Conservation (phyloP, 2,329 filamentous ascomycete genomes). For the Colletotrichum sp. region DNA sequence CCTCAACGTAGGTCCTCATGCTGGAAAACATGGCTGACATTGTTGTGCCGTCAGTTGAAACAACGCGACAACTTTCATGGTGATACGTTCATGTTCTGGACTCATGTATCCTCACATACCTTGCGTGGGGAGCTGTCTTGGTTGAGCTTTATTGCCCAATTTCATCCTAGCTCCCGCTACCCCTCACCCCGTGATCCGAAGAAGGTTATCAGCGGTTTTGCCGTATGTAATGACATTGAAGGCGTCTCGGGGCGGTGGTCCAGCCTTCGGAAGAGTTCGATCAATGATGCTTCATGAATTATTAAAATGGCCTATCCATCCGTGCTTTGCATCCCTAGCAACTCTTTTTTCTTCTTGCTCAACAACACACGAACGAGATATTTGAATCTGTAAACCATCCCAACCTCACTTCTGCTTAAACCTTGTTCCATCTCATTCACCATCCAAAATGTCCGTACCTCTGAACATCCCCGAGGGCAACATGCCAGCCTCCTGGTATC, state of each 20-base stretch:
- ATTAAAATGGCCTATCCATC: background rate
- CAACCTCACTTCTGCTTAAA: background rate
- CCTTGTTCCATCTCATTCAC: background rate
- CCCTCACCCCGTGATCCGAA: background rate
- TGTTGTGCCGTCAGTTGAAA: background rate
- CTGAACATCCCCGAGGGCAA: constrained; percentile 2
- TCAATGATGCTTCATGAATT: background rate
- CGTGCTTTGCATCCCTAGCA: background rate
- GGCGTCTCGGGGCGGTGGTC: background rate
- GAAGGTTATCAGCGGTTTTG: rapidly evolving
- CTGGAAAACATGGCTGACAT: background rate
- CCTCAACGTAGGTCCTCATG: background rate
- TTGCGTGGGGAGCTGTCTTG: background rate
- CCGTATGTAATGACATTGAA: rapidly evolving
- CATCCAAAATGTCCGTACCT: background rate
- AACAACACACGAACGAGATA: background rate
- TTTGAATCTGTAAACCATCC: background rate
- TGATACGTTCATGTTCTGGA: background rate
- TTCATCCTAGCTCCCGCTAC: background rate
- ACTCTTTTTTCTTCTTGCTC: background rate
- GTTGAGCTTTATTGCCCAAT: background rate
- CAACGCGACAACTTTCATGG: background rate
- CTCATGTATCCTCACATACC: background rate
- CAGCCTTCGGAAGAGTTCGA: background rate
- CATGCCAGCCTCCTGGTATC: constrained; percentile 26